Base-by-base conservation (phyloP, 75 land plant genomes). In the Pinus albicaulis region DNA sequence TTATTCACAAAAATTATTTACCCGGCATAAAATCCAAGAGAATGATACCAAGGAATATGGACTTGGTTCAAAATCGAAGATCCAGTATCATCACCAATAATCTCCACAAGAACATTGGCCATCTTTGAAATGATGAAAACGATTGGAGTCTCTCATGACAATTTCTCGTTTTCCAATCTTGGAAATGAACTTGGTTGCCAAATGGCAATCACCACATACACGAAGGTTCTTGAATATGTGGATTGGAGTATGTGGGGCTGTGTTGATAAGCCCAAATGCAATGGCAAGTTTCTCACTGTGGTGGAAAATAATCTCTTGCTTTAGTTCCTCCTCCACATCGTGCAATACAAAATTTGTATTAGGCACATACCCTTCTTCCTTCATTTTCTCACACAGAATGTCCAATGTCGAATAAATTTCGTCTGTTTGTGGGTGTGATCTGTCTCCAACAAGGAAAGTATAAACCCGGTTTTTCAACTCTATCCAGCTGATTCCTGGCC, bases 71-170 rank as follows among this genome's bases (percentile, higher is more conserved):
- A 48, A 48, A 48, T 11, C 10, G 11, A 10, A 48, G 53, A 48
- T 48, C 12, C 11, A 48, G 53, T 48, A 10, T 48, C 19, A 78
- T 77, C 75, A 89, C 84, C 86, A 85, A 65, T 82, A 89, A 80
- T 86, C 91, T 75, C 77, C 84, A 82, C 96, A 93, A 31, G 96
- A 89, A 78, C 96, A 93, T 7, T 65, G 6, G 3, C 95, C 96
- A 75, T 77, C 56, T 28, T 80, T 71, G 74, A 92, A 92, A 73
- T 89, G 86, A 84, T 93, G 95, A 28, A 89, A 86, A 24, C 95
- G 84, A 57, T 89, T 83, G 69, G 89, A 75, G 70, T 93, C 95
- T 81, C 92, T 85, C 28, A 92, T 83, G 61, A 88, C 69, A 79
- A 93, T 89, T 53, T 89, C 86, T 36, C 91, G 81, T 36, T 63